These are phyloP conservation scores for Rubroshorea leprosula DNA, from an alignment of 345 rosid genomes.

Conservation along the genomic window DNA sequence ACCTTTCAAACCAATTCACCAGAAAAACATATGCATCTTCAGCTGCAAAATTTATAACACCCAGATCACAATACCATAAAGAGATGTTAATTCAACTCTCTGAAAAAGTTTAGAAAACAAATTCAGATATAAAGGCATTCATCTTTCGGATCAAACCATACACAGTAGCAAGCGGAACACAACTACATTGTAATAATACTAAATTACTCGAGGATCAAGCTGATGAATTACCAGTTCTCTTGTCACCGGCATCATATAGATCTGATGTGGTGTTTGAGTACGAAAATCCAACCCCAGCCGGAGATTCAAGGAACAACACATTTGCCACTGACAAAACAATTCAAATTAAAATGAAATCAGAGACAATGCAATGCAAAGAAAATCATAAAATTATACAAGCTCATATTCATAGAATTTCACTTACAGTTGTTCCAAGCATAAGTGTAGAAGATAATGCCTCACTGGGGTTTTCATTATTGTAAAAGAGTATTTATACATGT, in stretches of 20 bases:
- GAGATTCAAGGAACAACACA: conserved; percentile 86
- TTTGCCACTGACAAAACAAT: conserved; percentile 63
- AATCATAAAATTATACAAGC: background rate
- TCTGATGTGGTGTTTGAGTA: conserved; percentile 79
- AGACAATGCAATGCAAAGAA: background rate
- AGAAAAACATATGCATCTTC: conserved; percentile 84
- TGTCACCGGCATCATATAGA: conserved; percentile 74
- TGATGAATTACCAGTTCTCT: conserved; percentile 61
- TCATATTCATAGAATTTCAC: conserved; percentile 1
- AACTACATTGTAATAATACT: background rate
- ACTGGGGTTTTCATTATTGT: too few species aligned
- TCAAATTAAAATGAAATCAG: background rate
- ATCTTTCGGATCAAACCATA: too few species aligned
- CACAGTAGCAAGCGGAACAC: background rate
- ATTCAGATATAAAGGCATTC: conserved; percentile 11
- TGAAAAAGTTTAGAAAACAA: background rate
- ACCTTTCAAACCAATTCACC: conserved; percentile 86
- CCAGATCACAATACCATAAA: conserved; percentile 1
- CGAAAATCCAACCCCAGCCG: conserved; percentile 97
- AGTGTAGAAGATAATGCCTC: too few species aligned
- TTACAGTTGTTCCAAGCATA: conserved; percentile 80
- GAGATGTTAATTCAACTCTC: background rate
- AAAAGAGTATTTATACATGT: too few species aligned
- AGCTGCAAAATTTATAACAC: conserved; percentile 39
- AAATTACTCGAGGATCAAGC: background rate